These are phyloP conservation scores for Chalciporus pseudorubinellus DNA, from an alignment of 768 basidiomycete genomes.

Conservation along the genomic window DNA sequence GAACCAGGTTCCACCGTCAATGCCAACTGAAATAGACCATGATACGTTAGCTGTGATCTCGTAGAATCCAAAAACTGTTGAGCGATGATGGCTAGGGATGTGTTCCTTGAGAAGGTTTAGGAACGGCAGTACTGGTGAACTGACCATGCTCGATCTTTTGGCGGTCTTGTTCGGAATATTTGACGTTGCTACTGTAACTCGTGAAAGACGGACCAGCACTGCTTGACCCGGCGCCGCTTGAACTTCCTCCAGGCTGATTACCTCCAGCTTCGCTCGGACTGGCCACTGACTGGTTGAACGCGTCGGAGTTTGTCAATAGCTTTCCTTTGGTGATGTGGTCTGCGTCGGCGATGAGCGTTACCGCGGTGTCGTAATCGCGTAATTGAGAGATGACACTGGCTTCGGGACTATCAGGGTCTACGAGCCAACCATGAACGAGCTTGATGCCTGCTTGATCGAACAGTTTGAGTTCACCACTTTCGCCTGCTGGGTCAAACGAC, in stretches of 20 bases:
- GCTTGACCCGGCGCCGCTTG: slow-evolving; percentile 8
- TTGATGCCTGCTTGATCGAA: slow-evolving; percentile 80
- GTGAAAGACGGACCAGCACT: slow-evolving; percentile 1
- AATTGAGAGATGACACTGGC: slow-evolving; percentile 48
- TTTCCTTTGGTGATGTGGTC: slow-evolving; percentile 68
- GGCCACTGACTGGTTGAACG: slow-evolving; percentile 13
- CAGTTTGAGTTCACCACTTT: slow-evolving; percentile 76
- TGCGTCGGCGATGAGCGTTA: slow-evolving; percentile 73
- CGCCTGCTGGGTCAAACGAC: slow-evolving; percentile 62
- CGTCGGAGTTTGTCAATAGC: slow-evolving; percentile 47
- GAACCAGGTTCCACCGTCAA: slow-evolving; percentile 44
- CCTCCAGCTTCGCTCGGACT: slow-evolving; percentile 25
- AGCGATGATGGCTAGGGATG: slow-evolving; percentile 56
- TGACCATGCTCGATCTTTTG: slow-evolving; percentile 70
- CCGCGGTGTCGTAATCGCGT: slow-evolving; percentile 72
- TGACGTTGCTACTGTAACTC: slow-evolving; percentile 6
- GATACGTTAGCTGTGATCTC: slow-evolving; percentile 82
- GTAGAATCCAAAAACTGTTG: slow-evolving; percentile 68
- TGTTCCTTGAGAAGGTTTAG: not conserved
- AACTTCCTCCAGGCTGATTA: slow-evolving; percentile 1
- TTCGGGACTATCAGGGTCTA: slow-evolving; percentile 50
- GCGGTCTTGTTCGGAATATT: slow-evolving; percentile 53
- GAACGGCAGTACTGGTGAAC: slow-evolving; percentile 18
- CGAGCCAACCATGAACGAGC: slow-evolving; percentile 84
- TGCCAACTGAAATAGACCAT: slow-evolving; percentile 81